These are phyloP conservation scores for Trametes villosa DNA, from an alignment of 768 basidiomycete species.

Conservation along the genomic window DNA sequence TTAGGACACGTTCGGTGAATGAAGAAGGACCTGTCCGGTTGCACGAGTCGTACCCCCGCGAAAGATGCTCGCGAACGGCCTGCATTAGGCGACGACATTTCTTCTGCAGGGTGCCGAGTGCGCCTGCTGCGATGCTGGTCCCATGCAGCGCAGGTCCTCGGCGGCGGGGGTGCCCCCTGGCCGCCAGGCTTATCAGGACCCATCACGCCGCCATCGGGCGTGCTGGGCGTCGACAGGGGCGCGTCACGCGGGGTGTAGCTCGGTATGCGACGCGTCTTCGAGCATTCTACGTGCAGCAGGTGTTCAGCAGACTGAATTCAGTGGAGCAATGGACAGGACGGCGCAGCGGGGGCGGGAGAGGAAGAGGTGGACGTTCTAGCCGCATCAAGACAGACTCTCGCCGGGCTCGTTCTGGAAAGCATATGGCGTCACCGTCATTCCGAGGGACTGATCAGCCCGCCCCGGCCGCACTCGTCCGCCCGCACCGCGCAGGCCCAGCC, in stretches of 20 bases:
- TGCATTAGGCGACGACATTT: neutral
- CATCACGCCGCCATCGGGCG: neutral
- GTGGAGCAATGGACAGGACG: slow-evolving; percentile 4
- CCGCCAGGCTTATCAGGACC: slow-evolving; percentile 1
- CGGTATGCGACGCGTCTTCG: too few relatives aligned
- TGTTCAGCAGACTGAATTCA: neutral
- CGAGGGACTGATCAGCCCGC: slow-evolving; percentile 4
- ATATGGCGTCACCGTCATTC: slow-evolving; percentile 5
- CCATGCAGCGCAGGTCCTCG: too few relatives aligned
- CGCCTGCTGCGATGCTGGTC: neutral
- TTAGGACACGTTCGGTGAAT: slow-evolving; percentile 4
- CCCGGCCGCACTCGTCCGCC: neutral
- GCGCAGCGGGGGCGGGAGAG: neutral
- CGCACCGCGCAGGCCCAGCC: slow-evolving; percentile 1
- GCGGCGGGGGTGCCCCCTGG: neutral
- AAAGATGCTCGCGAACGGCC: neutral
- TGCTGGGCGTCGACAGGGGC: too few relatives aligned
- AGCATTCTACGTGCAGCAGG: slow-evolving; percentile 3
- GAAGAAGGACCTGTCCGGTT: neutral
- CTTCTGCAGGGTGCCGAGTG: too few relatives aligned
- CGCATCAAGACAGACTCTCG: neutral
- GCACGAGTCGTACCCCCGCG: neutral
- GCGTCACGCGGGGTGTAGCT: too few relatives aligned
- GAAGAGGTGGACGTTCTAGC: neutral
- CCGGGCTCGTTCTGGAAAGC: neutral